Percentiles rank a stretch among this genome's conserved stretches.
phyloP scores from a whole-genome alignment of 208 protist species.

The Leishmania turanica region DNA sequence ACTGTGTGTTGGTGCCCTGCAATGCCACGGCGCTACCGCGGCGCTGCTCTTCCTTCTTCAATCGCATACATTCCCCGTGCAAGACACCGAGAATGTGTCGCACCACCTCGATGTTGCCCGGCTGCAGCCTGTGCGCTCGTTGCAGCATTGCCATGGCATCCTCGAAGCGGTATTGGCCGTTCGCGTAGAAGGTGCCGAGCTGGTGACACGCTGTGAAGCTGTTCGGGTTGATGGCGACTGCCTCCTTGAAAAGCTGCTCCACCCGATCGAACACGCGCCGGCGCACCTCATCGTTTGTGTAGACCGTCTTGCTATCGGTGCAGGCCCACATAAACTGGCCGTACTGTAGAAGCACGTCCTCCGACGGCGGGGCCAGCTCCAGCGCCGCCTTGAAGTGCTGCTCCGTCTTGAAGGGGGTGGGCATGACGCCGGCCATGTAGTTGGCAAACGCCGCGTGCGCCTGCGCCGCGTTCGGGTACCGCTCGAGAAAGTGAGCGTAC shows the following conservation, averaged over 20 bases:
- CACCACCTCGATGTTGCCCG: slow-evolving; percentile 56
- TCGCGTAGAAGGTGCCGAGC: slow-evolving; percentile 71
- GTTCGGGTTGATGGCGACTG: slow-evolving; percentile 46
- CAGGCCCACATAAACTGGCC: slow-evolving; percentile 65
- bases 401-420: slow-evolving; percentile 59
- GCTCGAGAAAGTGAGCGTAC: slow-evolving; percentile 52
- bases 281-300: slow-evolving; percentile 39
- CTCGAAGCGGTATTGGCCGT: slow-evolving; percentile 60
- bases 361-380: slow-evolving; percentile 42
- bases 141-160: slow-evolving; percentile 64
- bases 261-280: slow-evolving; percentile 48
- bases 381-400: slow-evolving; percentile 63
- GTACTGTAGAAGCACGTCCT: slow-evolving; percentile 60
- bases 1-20: slow-evolving; percentile 2
- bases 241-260: slow-evolving; percentile 53
- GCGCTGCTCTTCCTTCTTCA: slow-evolving; percentile 41
- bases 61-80: slow-evolving; percentile 61
- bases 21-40: slow-evolving; percentile 24
- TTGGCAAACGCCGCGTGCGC: slow-evolving; percentile 62
- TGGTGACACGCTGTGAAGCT: slow-evolving; percentile 44
- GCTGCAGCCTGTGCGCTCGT: slow-evolving; percentile 54
- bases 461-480: slow-evolving; percentile 31
- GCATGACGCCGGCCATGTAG: slow-evolving; percentile 63
- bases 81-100: slow-evolving; percentile 54
- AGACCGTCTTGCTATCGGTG: slow-evolving; percentile 38